Evolutionary conservation across 2,329 filamentous ascomycete species (phyloP).

Genomic region (Cordyceps javanica): DNA sequence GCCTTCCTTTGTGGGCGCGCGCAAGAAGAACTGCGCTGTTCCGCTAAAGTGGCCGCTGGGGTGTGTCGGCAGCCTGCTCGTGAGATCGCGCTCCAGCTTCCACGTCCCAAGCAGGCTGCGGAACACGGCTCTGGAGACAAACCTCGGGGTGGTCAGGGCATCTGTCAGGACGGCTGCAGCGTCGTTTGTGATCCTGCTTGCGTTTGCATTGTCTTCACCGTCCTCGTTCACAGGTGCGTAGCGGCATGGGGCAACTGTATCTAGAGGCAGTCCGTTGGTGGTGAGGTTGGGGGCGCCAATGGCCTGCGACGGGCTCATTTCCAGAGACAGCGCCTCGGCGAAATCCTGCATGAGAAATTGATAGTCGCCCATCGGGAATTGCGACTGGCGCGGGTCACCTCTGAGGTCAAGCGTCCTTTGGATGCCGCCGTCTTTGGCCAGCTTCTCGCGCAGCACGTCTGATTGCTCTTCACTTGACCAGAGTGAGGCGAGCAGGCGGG

Average conservation of each 20-base stretch:
- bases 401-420: constrained; percentile 45
- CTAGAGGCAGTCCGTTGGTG: constrained; percentile 38
- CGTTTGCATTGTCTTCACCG: constrained; percentile 32
- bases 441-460: constrained; percentile 30
- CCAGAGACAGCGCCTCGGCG: constrained; percentile 50
- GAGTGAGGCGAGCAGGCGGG: constrained; percentile 56
- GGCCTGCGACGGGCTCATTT: constrained; percentile 28
- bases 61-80: constrained; percentile 47
- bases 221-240: constrained; percentile 38
- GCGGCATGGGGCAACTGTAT: constrained; percentile 51
- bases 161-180: constrained; percentile 37
- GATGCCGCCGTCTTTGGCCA: constrained; percentile 39
- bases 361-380: constrained; percentile 84
- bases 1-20: constrained; percentile 51
- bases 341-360: constrained; percentile 69
- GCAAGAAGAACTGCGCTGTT: constrained; percentile 57
- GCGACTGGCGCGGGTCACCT: constrained; percentile 45
- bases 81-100: constrained; percentile 54
- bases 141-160: constrained; percentile 39
- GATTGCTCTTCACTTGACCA: constrained; percentile 41
- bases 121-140: constrained; percentile 62
- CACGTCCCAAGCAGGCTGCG: constrained; percentile 64
- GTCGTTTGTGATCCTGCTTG: constrained; percentile 37
- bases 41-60: constrained; percentile 61
- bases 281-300: constrained; percentile 27